A percentile compares a stretch with the other conserved stretches of the same genome.
Evolutionary conservation across 805 yeast species (phyloP).

Genomic region (Wickerhamiella kazuoi): DNA sequence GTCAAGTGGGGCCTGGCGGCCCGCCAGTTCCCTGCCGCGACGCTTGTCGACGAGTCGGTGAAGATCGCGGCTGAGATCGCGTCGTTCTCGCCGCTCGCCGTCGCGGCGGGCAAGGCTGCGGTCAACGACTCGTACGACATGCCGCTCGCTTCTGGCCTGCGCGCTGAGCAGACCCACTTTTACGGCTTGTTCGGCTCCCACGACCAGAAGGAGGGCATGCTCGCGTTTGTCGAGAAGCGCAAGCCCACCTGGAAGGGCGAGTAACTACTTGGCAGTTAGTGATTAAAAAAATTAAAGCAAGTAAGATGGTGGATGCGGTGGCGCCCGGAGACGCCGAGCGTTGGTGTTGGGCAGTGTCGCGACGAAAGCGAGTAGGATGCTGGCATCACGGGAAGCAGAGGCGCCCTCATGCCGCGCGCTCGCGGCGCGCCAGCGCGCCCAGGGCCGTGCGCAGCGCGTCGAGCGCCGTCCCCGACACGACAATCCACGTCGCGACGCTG

Average conservation of each 20-base stretch:
- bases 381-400: too few species aligned
- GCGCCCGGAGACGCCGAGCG: too few species aligned
- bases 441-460: neutral
- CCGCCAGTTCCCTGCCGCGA: conserved; percentile 23
- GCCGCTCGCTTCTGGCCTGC: conserved; percentile 24
- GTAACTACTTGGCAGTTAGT: too few species aligned
- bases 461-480: neutral
- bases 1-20: conserved; percentile 33
- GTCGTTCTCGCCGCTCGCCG: conserved; percentile 26
- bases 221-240: neutral
- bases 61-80: conserved; percentile 29
- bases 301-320: too few species aligned
- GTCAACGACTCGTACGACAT: conserved; percentile 26
- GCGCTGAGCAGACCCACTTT: conserved; percentile 29
- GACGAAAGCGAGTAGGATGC: too few species aligned
- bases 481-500: conserved; percentile 41
- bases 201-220: conserved; percentile 35
- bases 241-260: neutral
- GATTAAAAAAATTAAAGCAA: too few species aligned
- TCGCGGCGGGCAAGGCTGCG: conserved; percentile 30
- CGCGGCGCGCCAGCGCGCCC: too few species aligned
- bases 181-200: conserved; percentile 28
- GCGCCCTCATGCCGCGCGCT: too few species aligned
- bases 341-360: too few species aligned
- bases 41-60: conserved; percentile 27